A percentile compares a stretch with the other conserved stretches of the same genome.
These are phyloP conservation scores for Backusella tuberculispora DNA, from an alignment of 192 early-diverging fungal genomes.

Conservation along the genomic window DNA sequence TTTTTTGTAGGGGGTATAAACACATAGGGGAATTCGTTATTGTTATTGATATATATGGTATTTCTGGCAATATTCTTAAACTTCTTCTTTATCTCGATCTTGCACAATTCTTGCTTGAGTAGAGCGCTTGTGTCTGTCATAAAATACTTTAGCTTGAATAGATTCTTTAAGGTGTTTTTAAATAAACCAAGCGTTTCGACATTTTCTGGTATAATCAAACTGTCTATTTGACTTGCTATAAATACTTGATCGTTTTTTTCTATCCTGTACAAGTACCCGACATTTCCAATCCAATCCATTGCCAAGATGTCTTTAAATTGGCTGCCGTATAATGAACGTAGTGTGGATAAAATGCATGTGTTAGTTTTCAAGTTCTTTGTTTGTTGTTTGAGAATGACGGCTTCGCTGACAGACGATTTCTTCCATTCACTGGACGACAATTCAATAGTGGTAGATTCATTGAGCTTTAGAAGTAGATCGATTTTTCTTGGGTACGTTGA, in stretches of 20 bases:
- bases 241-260: constrained; percentile 7
- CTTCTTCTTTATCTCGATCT: constrained; percentile 4
- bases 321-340: constrained; percentile 12
- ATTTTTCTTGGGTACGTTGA: constrained; percentile 16
- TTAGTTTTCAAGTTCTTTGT: constrained; percentile 15
- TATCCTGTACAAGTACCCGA: constrained; percentile 15
- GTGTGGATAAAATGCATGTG: constrained; percentile 7
- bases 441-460: constrained; percentile 12
- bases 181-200: constrained; percentile 11
- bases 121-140: not conserved
- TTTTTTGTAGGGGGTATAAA: constrained; percentile 1
- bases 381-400: constrained; percentile 4
- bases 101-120: constrained; percentile 4
- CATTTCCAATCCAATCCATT: constrained; percentile 16
- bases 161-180: constrained; percentile 13
- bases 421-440: constrained; percentile 20
- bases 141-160: constrained; percentile 7
- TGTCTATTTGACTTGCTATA: constrained; percentile 18
- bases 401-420: constrained; percentile 8
- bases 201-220: constrained; percentile 15
- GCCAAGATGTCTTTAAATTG: constrained; percentile 9
- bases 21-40: constrained; percentile 1
- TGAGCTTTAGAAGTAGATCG: constrained; percentile 7
- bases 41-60: not conserved
- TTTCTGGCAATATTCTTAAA: not conserved